These are phyloP conservation scores for Heliosperma pusillum DNA, from an alignment of 148 eudicot species.

Conservation along the genomic window DNA sequence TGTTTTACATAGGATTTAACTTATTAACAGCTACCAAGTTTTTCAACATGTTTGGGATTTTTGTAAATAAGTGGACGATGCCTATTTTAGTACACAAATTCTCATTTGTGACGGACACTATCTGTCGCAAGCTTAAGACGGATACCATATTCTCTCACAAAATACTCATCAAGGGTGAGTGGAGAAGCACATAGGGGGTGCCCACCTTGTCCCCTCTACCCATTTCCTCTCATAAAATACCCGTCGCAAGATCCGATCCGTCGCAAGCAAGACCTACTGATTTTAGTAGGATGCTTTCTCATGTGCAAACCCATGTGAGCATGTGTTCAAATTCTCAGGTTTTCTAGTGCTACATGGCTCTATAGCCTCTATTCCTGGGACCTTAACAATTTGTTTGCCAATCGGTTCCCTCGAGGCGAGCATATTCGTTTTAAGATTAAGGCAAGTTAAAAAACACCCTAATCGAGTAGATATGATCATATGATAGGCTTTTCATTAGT, in stretches of 20 bases:
- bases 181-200: too few species aligned
- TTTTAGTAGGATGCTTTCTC: constrained; percentile 7
- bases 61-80: not conserved
- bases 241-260: too few species aligned
- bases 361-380: not conserved
- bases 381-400: not conserved
- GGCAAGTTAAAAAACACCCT: too few species aligned
- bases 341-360: constrained; percentile 9
- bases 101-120: too few species aligned
- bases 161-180: too few species aligned
- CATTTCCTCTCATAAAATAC: too few species aligned
- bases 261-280: too few species aligned
- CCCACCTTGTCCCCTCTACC: too few species aligned
- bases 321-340: constrained; percentile 29
- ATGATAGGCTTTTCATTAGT: not conserved
- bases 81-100: not conserved
- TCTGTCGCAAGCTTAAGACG: too few species aligned
- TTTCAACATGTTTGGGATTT: not conserved
- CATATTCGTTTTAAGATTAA: too few species aligned
- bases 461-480: not conserved
- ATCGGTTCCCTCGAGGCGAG: too few species aligned
- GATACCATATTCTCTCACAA: too few species aligned
- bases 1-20: not conserved
- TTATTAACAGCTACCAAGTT: not conserved
- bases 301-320: constrained; percentile 52